Conservation (phyloP, 805 yeast genomes). For the Starmera caribaea region DNA sequence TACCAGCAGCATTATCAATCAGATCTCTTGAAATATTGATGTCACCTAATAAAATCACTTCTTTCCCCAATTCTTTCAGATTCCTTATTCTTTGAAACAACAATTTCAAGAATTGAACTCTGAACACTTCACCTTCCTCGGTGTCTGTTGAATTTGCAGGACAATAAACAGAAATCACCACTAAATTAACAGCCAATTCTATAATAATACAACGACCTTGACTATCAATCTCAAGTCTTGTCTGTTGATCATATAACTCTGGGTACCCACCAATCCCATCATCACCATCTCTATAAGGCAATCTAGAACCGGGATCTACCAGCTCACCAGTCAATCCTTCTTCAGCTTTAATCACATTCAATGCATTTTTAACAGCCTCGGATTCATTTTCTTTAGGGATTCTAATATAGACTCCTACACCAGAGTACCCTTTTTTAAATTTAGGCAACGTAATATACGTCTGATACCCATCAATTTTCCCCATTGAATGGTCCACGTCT, state of each 20-base stretch:
- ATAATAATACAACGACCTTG: slow-evolving; percentile 79
- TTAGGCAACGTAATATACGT: slow-evolving; percentile 64
- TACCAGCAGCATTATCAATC: slow-evolving; percentile 71
- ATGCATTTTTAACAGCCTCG: slow-evolving; percentile 19
- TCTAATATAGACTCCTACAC: slow-evolving; percentile 78
- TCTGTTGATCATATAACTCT: slow-evolving; percentile 23
- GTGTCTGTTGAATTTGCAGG: slow-evolving; percentile 82
- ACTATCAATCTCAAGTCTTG: slow-evolving; percentile 46
- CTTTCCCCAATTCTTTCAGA: slow-evolving; percentile 46
- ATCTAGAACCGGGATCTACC: slow-evolving; percentile 14
- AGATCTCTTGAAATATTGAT: slow-evolving; percentile 73
- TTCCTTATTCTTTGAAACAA: slow-evolving; percentile 54
- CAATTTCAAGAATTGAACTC: slow-evolving; percentile 47
- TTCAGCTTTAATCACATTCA: slow-evolving; percentile 66
- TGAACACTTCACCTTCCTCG: slow-evolving; percentile 51
- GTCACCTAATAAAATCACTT: slow-evolving; percentile 81
- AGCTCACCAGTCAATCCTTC: slow-evolving; percentile 80
- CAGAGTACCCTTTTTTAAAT: slow-evolving; percentile 75
- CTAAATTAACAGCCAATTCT: slow-evolving; percentile 56
- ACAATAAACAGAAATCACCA: slow-evolving; percentile 66
- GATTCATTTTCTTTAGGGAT: slow-evolving; percentile 37
- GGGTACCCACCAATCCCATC: slow-evolving; percentile 66
- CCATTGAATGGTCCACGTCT: slow-evolving; percentile 37
- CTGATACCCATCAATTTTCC: slow-evolving; percentile 44
- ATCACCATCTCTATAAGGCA: slow-evolving; percentile 14